A percentile compares a stretch with the other conserved stretches of the same genome.
phyloP scores from a whole-genome alignment of 768 basidiomycete species.

The Boletus sp. region DNA sequence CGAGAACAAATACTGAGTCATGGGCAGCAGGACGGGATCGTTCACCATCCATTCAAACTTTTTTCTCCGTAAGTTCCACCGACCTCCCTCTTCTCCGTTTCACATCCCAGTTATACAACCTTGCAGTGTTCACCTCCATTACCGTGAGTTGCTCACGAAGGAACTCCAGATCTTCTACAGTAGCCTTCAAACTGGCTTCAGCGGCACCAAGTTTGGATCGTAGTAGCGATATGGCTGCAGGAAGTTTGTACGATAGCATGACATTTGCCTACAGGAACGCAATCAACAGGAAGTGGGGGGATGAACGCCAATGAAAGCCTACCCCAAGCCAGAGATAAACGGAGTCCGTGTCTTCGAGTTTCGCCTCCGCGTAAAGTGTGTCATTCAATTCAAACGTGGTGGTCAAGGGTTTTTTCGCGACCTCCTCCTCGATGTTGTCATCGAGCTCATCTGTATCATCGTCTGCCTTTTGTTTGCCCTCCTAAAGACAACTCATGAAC shows the following conservation, averaged over 20 bases:
- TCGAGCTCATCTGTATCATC: conserved; percentile 46
- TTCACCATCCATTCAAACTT: conserved; percentile 8
- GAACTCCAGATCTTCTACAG: conserved; percentile 88
- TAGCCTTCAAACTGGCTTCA: conserved; percentile 59
- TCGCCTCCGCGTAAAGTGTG: conserved; percentile 90
- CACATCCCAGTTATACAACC: conserved; percentile 97
- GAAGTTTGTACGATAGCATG: conserved; percentile 91
- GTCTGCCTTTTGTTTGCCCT: conserved; percentile 51
- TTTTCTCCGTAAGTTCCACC: conserved; percentile 26
- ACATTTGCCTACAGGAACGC: conserved; percentile 78
- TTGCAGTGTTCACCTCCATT: conserved; percentile 94
- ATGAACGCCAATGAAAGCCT: conserved; percentile 31
- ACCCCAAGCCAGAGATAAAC: conserved; percentile 98
- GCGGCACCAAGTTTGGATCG: conserved; percentile 73
- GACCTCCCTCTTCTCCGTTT: conserved; percentile 67
- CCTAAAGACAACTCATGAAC: conserved; percentile 37
- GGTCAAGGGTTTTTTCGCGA: conserved; percentile 51
- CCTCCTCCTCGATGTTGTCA: conserved; percentile 41
- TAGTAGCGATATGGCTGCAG: conserved; percentile 72
- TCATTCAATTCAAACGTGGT: conserved; percentile 96
- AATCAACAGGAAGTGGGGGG: background rate
- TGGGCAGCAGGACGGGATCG: background rate
- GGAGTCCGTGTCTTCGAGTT: conserved; percentile 80
- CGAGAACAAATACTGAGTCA: background rate
- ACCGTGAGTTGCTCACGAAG: conserved; percentile 92